phyloP scores from a whole-genome alignment of 768 basidiomycete species.

The Botryobasidium botryosum region DNA sequence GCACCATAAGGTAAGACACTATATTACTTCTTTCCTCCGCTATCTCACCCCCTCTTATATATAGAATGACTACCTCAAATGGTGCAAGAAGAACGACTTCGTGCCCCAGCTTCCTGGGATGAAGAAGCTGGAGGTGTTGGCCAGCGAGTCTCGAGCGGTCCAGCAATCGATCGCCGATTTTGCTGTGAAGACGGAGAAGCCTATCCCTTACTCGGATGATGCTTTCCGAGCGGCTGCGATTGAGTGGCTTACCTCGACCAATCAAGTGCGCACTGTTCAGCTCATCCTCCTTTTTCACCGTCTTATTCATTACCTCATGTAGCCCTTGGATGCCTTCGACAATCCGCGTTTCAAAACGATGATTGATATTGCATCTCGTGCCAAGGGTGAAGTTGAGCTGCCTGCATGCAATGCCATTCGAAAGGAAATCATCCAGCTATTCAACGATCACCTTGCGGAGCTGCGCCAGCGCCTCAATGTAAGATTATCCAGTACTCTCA shows the following conservation, averaged over 20 bases:
- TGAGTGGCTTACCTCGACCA: no score
- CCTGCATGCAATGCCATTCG: conserved; percentile 18
- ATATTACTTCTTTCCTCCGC: background rate
- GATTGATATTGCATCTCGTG: conserved; percentile 24
- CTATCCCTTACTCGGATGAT: no score
- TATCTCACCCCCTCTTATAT: background rate
- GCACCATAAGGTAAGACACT: background rate
- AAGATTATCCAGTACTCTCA: conserved; percentile 3
- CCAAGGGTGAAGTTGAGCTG: conserved; percentile 24
- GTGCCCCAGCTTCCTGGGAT: background rate
- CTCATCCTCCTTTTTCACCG: no score
- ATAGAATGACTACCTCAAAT: background rate
- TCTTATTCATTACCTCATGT: no score
- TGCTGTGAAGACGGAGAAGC: no score
- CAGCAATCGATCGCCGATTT: background rate
- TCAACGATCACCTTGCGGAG: conserved; percentile 8
- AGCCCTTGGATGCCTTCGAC: conserved; percentile 19
- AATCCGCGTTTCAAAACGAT: conserved; percentile 21
- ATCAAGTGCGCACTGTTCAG: no score
- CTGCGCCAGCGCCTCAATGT: conserved; percentile 15
- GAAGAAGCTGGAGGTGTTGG: background rate
- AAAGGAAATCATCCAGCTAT: conserved; percentile 18
- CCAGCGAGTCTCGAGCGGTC: background rate
- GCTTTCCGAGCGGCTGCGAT: no score
- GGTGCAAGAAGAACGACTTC: background rate